Evolutionary conservation across 305 asterid genomes (phyloP), one percentile per base, ranked within the genome.

Genomic region (Euphrasia arctica): DNA sequence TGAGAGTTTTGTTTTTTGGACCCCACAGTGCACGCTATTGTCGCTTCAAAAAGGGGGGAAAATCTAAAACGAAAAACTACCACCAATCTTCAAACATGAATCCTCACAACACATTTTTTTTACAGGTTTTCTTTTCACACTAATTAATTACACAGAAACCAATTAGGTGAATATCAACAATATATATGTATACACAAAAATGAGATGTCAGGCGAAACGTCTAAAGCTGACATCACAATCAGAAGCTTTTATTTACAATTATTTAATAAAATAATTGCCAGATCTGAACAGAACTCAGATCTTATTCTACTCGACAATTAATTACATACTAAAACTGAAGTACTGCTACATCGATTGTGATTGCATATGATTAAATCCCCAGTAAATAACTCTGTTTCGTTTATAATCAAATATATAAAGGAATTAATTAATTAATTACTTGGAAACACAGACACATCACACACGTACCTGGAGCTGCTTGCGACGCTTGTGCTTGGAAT

Each of bases 401-500:
- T 14, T 48, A 39, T 1, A 41, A 41, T 41, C 2, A 42, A 60
- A 6, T 31, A 48, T 0, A 39, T 34, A 39, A 5, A 3, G 3
- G 13, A 4, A 58, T 1, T 54, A 6, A 41, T 5, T 9, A 41
- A 5, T 51, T 5, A 49, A 29, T 25, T 25, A 43, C 66, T 28
- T 29, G n/a, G 15, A 10, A 0, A 13, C 6, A 63, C 55, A 29
- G 9, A 9, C 28, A 10, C 22, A 34, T 29, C 9, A 22, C 13
- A 56, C 54, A 54, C 57, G 12, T 9, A 57, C 97, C 95, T 90
- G 96, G 15, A 88, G 83, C 52, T 86, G 95, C 39, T 72, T 88
- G 72, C 89, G 88, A 43, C 66, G 83, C 80, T 88, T 86, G 83
- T 60, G 81, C 84, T 77, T 84, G 67, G 84, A 72, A 69, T 80